Evolutionary conservation across 495 filamentous ascomycete species (phyloP), one percentile per base, ranked within the genome.

Genomic region (Mycothermus thermophilus): DNA sequence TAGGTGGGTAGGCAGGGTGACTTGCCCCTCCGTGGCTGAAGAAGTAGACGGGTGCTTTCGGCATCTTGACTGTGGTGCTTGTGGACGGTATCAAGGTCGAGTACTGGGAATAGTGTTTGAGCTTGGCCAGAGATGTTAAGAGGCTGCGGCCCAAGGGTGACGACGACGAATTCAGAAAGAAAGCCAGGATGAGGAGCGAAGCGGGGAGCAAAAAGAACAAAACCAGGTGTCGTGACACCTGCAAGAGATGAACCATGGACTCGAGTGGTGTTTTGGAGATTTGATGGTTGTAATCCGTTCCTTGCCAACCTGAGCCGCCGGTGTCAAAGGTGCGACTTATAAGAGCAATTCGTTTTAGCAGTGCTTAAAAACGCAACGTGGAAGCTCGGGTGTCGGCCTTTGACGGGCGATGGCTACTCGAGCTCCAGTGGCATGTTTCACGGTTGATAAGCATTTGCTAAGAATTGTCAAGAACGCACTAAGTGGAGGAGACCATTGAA

Each of bases 1-100:
- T 14, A 12, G n/a, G 1, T 15, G 7, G 20, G 20, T 33, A 18
- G 17, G 23, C 25, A n/a, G 3, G 34, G 9, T 23, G 21, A 68
- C 78, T 56, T 59, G 80, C 78, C 31, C 78, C 79, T 29, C 79
- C 80, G 67, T 85, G 79, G 43, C 75, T 76, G 24, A 90, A 55
- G 47, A 87, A 88, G 46, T 87, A 90, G 27, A 85, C 66, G 0
- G 83, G 83, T 6, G 76, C 22, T 29, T 30, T 41, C 33, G 48
- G 28, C 51, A 52, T 57, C 18, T 32, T 54, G 34, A 40, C 30
- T 35, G 40, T 28, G 9, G 43, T 30, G 22, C 32, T 45, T 37
- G n/a, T 37, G 19, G 27, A 32, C n/a, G n/a, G n/a, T n/a, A n/a
- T n/a, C 8, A 36, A 1, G 19, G 15, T 14, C 1, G 36, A 41